Conservation (phyloP, 169 alveolate genomes). For the Hepatocystis sp. region DNA sequence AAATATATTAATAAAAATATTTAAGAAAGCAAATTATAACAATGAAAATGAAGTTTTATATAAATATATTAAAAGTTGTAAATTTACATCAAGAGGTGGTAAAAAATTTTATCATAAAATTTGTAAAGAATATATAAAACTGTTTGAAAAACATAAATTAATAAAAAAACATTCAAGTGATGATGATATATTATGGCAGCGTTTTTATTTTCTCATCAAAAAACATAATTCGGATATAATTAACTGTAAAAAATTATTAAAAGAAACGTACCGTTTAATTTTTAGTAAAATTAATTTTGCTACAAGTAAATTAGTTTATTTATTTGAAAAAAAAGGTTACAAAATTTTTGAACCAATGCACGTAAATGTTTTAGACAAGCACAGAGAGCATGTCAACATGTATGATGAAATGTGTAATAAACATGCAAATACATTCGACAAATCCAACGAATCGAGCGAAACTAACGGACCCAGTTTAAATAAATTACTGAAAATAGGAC, state of each 20-base stretch:
- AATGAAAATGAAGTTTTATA: conserved; percentile 80
- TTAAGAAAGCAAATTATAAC: conserved; percentile 79
- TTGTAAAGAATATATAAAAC: conserved; percentile 74
- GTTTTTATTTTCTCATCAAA: conserved; percentile 24
- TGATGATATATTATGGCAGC: conserved; percentile 40
- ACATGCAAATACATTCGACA: background rate
- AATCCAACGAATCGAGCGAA: too few species aligned
- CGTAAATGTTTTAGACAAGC: background rate
- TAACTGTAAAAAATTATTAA: conserved; percentile 17
- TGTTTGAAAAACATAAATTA: conserved; percentile 28
- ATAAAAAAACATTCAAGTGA: conserved; percentile 44
- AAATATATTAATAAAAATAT: conserved; percentile 80
- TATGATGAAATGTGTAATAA: background rate
- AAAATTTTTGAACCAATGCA: conserved; percentile 8
- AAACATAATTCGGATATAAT: conserved; percentile 27
- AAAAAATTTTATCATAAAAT: conserved; percentile 76
- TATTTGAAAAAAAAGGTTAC: conserved; percentile 28
- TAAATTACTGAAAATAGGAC: conserved; percentile 30
- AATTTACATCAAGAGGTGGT: conserved; percentile 84
- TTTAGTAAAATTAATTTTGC: conserved; percentile 60
- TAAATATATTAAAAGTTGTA: conserved; percentile 68
- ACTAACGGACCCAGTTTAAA: too few species aligned
- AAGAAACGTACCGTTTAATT: conserved; percentile 40
- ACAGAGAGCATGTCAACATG: background rate
- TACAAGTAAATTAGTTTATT: conserved; percentile 4